These are phyloP conservation scores for Nidula microcarpa DNA, from an alignment of 768 basidiomycete species.

Conservation along the genomic window DNA sequence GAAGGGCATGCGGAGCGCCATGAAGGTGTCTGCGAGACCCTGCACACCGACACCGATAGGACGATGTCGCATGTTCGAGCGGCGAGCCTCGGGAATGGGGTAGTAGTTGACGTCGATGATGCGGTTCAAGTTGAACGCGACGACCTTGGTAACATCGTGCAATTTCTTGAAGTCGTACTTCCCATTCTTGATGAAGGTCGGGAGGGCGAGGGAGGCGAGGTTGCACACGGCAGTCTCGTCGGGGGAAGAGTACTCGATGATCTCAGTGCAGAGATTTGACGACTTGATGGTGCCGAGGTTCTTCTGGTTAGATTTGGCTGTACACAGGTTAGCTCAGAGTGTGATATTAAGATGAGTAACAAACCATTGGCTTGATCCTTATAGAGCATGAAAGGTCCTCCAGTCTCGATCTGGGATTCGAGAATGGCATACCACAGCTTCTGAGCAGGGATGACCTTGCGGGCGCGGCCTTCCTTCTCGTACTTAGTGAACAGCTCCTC, in stretches of 20 bases:
- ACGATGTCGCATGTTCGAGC: slow-evolving; percentile 95
- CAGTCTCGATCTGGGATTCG: slow-evolving; percentile 97
- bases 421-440: slow-evolving; percentile 98
- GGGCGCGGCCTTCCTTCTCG: slow-evolving; percentile 85
- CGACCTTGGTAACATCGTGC: slow-evolving; percentile 91
- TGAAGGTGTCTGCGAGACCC: slow-evolving; percentile 97
- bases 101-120: slow-evolving; percentile 97
- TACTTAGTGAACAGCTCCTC: slow-evolving; percentile 83
- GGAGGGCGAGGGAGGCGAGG: slow-evolving; percentile 93
- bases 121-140: slow-evolving; percentile 88
- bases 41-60: slow-evolving; percentile 98
- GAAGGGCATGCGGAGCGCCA: slow-evolving; percentile 95
- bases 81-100: slow-evolving; percentile 86
- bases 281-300: slow-evolving; percentile 99
- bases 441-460: slow-evolving; percentile 86
- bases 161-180: slow-evolving; percentile 93
- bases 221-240: slow-evolving; percentile 99
- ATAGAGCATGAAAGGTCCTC: slow-evolving; percentile 99
- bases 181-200: slow-evolving; percentile 81
- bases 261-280: slow-evolving; percentile 98
- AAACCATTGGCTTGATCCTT: slow-evolving; percentile 92
- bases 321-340: neutral
- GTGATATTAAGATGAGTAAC: slow-evolving; percentile 13
- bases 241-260: slow-evolving; percentile 96
- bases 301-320: slow-evolving; percentile 97